Base-by-base conservation (phyloP, 1,284 basidiomycete genomes). In the Ganoderma sinense region DNA sequence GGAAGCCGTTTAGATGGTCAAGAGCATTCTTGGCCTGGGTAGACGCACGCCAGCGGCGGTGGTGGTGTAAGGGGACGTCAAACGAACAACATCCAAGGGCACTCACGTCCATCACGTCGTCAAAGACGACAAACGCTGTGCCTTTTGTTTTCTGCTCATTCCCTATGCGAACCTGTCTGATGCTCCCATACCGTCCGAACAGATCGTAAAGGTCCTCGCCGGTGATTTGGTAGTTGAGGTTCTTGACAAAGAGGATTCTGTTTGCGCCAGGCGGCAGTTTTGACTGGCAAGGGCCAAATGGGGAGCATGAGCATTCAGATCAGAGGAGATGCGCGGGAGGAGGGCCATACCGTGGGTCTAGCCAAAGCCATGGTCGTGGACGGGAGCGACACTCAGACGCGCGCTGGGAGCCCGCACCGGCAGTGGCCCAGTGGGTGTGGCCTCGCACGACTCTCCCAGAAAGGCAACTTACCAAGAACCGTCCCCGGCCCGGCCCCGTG, bases 1-100 rank as follows among this genome's bases (percentile, higher is more conserved):
- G 97, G 85, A 99, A 99, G 51, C 97, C 98, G 77, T 99, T 99
- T 78, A 99, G 82, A 81, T 98, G 95, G 79, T 97, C 97, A 67
- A 98, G 90, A 0, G 97, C 97, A 78, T 97, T 97, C 83, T 98
- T 98, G 20, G 95, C 96, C 92, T 97, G 36, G 36, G 36, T 2
- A 41, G 20, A 16, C 36, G 39, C 59, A 39, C n/a, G 59, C 8
- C 23, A 61, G 16, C 40, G 40, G 59, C 59, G 23, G 76, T 18
- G 61, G 70, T 39, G 62, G 45, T 56, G 69, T 65, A 59, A 51
- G 63, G 71, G n/a, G 61, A 39, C 23, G 26, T 48, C 53, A 65
- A 53, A 82, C 48, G 64, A 18, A 43, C 18, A 20, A 39, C 14
- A 58, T 53, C n/a, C 31, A 26, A 18, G n/a, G 53, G 0, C 60